phyloP scores from a whole-genome alignment of 176 grass and related monocot genomes.

The Carex myosuroides region DNA sequence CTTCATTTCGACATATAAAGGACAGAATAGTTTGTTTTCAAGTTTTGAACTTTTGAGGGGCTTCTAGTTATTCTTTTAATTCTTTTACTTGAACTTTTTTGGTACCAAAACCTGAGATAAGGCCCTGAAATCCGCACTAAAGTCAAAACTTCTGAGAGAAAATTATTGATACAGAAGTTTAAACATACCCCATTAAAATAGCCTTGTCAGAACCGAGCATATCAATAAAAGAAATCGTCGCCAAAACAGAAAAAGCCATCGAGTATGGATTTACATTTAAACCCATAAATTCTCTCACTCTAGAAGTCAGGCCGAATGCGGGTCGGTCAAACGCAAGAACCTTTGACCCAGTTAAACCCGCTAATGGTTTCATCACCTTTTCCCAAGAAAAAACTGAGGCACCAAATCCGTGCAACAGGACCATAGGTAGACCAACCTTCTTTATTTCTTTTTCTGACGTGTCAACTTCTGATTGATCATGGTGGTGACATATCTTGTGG shows the following conservation, averaged over 20 bases:
- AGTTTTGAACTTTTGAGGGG: not conserved
- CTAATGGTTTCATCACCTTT: conserved; percentile 53
- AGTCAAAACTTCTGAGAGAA: not conserved
- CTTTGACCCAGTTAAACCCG: conserved; percentile 42
- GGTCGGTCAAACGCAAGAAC: conserved; percentile 90
- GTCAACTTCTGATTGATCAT: conserved; percentile 13
- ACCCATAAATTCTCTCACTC: conserved; percentile 20
- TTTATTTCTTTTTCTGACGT: not conserved
- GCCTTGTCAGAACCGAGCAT: conserved; percentile 41
- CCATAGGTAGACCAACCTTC: conserved; percentile 34
- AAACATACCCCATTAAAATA: conserved; percentile 60
- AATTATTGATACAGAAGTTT: not conserved
- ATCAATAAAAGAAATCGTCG: conserved; percentile 64
- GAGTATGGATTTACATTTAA: conserved; percentile 70
- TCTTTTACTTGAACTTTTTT: not conserved
- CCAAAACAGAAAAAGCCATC: conserved; percentile 67
- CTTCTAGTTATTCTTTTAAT: not conserved
- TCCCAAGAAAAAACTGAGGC: conserved; percentile 85
- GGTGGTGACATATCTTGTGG: conserved; percentile 64
- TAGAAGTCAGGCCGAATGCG: conserved; percentile 67
- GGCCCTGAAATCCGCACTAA: not conserved
- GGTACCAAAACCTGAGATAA: not conserved
- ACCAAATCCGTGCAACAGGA: conserved; percentile 82
- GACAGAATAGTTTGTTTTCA: not conserved
- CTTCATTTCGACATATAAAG: not conserved